These are phyloP conservation scores for Eutrema japonicum DNA, from an alignment of 345 rosid species.

Conservation along the genomic window DNA sequence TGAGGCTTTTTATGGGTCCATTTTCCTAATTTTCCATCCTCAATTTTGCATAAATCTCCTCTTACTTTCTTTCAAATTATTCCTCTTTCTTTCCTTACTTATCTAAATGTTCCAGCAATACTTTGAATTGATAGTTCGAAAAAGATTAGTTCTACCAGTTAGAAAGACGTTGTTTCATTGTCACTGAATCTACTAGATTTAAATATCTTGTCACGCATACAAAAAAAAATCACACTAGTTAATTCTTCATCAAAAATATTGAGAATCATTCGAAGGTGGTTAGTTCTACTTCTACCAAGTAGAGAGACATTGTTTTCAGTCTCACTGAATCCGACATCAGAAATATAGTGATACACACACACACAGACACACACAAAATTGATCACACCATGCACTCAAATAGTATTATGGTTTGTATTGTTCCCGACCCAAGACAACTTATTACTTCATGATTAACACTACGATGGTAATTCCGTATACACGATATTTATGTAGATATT, in stretches of 20 bases:
- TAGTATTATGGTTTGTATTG: too few species aligned
- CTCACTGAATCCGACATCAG: too few species aligned
- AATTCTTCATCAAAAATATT: neutral
- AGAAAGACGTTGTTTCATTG: neutral
- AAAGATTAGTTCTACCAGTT: constrained; percentile 7
- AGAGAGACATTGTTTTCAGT: too few species aligned
- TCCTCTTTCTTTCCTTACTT: constrained; percentile 24
- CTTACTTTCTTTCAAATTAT: constrained; percentile 33
- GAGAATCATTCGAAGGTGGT: neutral
- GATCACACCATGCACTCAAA: too few species aligned
- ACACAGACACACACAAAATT: too few species aligned
- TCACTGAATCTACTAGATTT: neutral
- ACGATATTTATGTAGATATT: neutral
- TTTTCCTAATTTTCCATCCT: constrained; percentile 6
- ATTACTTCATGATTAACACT: too few species aligned
- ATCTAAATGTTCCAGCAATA: neutral
- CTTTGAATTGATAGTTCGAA: neutral
- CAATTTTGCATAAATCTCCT: constrained; percentile 23
- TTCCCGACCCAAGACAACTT: too few species aligned
- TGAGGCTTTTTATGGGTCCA: constrained; percentile 36
- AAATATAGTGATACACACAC: too few species aligned
- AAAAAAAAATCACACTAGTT: neutral
- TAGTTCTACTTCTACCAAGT: too few species aligned
- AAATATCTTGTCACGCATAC: neutral
- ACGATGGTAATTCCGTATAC: too few species aligned